Evolutionary conservation across 2,329 filamentous ascomycete genomes (phyloP).

Genomic region (Setomelanomma holmii): DNA sequence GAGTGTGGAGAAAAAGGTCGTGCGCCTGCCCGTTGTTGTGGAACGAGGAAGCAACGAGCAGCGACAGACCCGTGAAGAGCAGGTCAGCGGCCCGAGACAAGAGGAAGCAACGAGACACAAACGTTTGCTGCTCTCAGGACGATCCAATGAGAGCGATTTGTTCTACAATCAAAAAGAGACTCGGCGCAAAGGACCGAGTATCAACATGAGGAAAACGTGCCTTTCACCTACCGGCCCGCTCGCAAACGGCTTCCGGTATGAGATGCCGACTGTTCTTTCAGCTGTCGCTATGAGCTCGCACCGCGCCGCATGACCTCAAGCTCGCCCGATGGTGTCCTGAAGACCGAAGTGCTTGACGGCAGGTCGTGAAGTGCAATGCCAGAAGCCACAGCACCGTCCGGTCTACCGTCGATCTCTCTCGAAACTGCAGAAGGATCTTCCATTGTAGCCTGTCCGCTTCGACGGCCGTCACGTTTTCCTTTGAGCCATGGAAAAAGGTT

Average conservation of each 20-base stretch:
- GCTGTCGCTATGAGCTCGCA: too few relatives aligned
- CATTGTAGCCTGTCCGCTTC: background rate
- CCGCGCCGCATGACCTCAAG: constrained; percentile 32
- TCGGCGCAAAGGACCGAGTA: background rate
- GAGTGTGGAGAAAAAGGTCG: constrained; percentile 13
- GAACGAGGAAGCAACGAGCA: constrained; percentile 8
- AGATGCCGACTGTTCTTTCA: too few relatives aligned
- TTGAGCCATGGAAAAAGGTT: constrained; percentile 67
- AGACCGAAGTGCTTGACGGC: constrained; percentile 69
- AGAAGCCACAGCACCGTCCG: constrained; percentile 8
- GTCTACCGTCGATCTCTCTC: background rate
- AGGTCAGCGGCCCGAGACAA: background rate
- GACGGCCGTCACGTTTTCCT: constrained; percentile 37
- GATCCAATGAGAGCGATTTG: too few relatives aligned
- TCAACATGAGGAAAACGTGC: too few relatives aligned
- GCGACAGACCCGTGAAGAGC: background rate
- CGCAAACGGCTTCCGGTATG: too few relatives aligned
- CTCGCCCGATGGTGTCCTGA: constrained; percentile 62
- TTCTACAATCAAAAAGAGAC: background rate
- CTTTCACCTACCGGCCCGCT: too few relatives aligned
- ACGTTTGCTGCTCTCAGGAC: too few relatives aligned
- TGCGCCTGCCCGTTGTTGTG: constrained; percentile 14
- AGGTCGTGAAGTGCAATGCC: constrained; percentile 56
- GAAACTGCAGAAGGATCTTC: background rate
- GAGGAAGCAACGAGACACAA: background rate